Base-by-base conservation (phyloP, 345 rosid species). In the Euphorbia pulcherrima region DNA sequence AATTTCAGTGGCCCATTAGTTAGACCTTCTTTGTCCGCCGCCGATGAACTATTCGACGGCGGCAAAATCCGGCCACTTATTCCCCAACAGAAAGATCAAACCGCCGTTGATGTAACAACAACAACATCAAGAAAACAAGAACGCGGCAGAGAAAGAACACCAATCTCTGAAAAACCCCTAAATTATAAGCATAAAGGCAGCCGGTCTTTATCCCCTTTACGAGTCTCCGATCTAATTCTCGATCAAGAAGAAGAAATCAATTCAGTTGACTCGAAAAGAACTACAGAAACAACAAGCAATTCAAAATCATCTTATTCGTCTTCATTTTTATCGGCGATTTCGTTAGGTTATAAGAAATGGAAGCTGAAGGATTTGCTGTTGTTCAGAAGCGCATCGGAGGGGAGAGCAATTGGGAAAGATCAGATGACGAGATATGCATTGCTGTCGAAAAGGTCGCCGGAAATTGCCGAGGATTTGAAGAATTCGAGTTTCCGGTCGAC, bases 321-420 rank as follows among this genome's bases (percentile, higher is more conserved):
- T 9, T 80, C 85, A 26, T 84, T 91, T 46, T 69, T 91, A 35
- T 87, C 99, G 0, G 90, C 90, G 1, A 75, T 90, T 27, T 78
- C 96, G 8, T 87, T 83, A 69, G 77, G 76, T 0, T 75, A 79
- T 72, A 83, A 75, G 67, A 91, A 94, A 76, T 94, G 99, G 99
- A 91, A 85, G 69, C 73, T 94, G 55, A 88, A 82, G 73, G 96
- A 94, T 71, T 81, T 94, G 0, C 64, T 91, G 54, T 68, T 93
- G 18, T 94, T 91, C 74, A 80, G 99, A 53, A 94, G 97, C 21
- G 97, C 97, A 0, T 94, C 97, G 0, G 97, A 94, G 70, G 97
- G 99, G 5, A 78, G 97, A 47, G 90, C 92, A 0, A 80, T 92
- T 0, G 78, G 92, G 5, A 71, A 75, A 33, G 88, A 85, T 29